phyloP scores from a whole-genome alignment of 2,329 filamentous ascomycete genomes.

The Fusarium longipes region DNA sequence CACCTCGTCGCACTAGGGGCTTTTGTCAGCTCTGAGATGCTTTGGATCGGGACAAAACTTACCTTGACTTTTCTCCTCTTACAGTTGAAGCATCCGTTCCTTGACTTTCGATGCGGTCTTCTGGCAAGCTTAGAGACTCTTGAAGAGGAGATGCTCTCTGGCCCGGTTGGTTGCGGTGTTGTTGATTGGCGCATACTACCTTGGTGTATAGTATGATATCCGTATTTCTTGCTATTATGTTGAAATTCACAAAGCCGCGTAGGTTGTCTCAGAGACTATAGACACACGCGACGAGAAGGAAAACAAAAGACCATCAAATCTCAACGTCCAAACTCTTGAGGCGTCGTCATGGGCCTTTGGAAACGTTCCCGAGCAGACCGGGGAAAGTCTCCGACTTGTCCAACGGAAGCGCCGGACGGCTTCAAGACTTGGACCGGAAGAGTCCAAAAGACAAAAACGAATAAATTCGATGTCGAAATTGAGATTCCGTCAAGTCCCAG shows the following conservation, averaged over 20 bases:
- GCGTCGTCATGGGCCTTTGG: conserved; percentile 30
- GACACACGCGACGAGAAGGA: conserved; percentile 3
- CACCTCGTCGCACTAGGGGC: conserved; percentile 48
- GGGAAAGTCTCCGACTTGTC: conserved; percentile 34
- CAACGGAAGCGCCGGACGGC: conserved; percentile 44
- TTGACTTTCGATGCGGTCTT: conserved; percentile 48
- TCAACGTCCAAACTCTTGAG: conserved; percentile 16
- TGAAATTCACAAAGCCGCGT: conserved; percentile 1
- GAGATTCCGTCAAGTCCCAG: conserved; percentile 9
- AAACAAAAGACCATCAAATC: conserved; percentile 11
- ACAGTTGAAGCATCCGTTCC: conserved; percentile 49
- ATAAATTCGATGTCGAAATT: conserved; percentile 9
- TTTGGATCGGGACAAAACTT: conserved; percentile 7
- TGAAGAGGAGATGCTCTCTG: conserved; percentile 40
- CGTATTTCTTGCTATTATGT: conserved; percentile 5
- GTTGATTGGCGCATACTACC: conserved; percentile 33
- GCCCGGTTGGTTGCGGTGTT: conserved; percentile 40
- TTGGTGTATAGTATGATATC: conserved; percentile 2
- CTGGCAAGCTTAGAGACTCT: conserved; percentile 46
- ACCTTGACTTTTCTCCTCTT: conserved; percentile 50
- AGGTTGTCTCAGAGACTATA: conserved; percentile 5
- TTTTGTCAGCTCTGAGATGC: conserved; percentile 26
- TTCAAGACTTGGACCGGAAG: conserved; percentile 37
- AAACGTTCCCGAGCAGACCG: conserved; percentile 35
- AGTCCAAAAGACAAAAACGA: conserved; percentile 23